Conservation (phyloP, 345 rosid species). For the Pugionium cornutum region DNA sequence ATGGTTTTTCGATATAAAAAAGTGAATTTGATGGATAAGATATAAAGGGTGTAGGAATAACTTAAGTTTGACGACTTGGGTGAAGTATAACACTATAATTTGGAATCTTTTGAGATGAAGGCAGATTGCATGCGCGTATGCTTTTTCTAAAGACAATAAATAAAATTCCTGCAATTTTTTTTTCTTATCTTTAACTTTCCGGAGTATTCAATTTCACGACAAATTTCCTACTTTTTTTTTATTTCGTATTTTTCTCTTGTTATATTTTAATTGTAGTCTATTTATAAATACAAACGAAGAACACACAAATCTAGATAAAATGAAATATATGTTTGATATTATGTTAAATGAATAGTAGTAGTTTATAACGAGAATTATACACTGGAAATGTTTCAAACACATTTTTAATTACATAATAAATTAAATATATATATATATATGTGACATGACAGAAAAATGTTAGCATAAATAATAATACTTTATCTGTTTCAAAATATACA, state of each 20-base stretch:
- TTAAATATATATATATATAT: too few relatives aligned
- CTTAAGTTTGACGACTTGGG: too few relatives aligned
- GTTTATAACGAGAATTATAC: too few relatives aligned
- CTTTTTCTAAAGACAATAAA: conserved; percentile 38
- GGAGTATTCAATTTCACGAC: conserved; percentile 37
- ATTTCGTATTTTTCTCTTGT: conserved; percentile 6
- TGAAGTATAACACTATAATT: conserved; percentile 22
- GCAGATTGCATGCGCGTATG: conserved; percentile 43
- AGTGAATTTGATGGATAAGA: too few relatives aligned
- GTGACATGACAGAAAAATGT: too few relatives aligned
- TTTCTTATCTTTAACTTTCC: conserved; percentile 19
- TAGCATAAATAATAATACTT: too few relatives aligned
- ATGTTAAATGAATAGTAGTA: too few relatives aligned
- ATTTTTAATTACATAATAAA: too few relatives aligned
- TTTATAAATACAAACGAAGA: not conserved
- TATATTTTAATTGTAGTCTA: not conserved
- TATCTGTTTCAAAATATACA: too few relatives aligned
- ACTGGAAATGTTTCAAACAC: too few relatives aligned
- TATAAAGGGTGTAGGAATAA: too few relatives aligned
- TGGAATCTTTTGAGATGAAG: conserved; percentile 38
- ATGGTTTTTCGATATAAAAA: too few relatives aligned
- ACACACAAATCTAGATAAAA: conserved; percentile 1
- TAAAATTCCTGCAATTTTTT: conserved; percentile 10
- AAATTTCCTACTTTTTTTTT: conserved; percentile 15
- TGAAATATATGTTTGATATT: conserved; percentile 8